phyloP scores from a whole-genome alignment of 257 asterid genomes.

The Nicotiana attenuata region DNA sequence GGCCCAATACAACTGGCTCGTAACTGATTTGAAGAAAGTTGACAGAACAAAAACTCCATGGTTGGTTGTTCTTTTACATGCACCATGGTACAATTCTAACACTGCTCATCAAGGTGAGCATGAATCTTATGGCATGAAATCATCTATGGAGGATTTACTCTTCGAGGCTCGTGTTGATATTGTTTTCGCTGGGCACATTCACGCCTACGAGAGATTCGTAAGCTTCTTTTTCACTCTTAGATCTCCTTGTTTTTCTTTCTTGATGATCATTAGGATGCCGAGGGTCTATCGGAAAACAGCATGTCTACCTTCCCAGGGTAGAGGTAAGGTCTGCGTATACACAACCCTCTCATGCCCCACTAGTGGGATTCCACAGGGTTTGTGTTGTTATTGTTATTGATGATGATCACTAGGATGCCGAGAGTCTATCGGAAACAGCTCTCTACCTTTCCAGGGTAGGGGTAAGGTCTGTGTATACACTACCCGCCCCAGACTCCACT shows the following conservation, averaged over 20 bases:
- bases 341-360: too few relatives aligned
- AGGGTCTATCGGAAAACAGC: too few relatives aligned
- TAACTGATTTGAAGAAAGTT: constrained; percentile 39
- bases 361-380: too few relatives aligned
- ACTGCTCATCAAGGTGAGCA: constrained; percentile 71
- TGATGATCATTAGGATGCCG: background rate
- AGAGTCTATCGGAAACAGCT: too few relatives aligned
- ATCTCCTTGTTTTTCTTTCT: background rate
- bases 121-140: constrained; percentile 56
- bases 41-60: constrained; percentile 70
- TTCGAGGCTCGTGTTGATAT: constrained; percentile 54
- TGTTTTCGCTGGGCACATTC: constrained; percentile 86
- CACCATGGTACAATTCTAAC: constrained; percentile 87
- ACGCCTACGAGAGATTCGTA: constrained; percentile 93
- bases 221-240: constrained; percentile 10
- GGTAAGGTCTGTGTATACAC: too few relatives aligned
- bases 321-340: too few relatives aligned
- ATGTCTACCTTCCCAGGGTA: too few relatives aligned
- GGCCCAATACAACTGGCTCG: constrained; percentile 62
- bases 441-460: too few relatives aligned
- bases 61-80: constrained; percentile 59
- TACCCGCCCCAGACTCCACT: too few relatives aligned
- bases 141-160: constrained; percentile 60
- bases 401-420: too few relatives aligned
- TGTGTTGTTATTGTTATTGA: too few relatives aligned